Conservation (phyloP, 2,329 filamentous ascomycete genomes). For the Metarhizium robertsii region DNA sequence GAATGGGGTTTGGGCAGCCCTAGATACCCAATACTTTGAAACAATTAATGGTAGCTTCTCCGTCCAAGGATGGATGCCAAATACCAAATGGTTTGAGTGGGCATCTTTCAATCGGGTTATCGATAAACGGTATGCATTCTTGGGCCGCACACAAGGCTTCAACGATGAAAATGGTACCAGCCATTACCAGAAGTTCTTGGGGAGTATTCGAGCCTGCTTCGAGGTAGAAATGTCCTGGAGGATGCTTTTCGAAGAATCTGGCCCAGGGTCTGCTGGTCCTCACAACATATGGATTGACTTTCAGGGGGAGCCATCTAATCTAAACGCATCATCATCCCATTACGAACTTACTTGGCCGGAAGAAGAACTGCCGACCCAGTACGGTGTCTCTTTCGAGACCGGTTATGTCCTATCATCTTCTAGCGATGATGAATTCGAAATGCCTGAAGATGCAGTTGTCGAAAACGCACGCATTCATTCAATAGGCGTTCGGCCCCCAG, state of each 20-base stretch:
- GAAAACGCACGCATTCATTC: neutral
- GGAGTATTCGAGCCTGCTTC: conserved; percentile 29
- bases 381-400: neutral
- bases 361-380: conserved; percentile 15
- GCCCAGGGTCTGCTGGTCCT: conserved; percentile 17
- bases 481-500: neutral
- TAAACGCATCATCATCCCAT: neutral
- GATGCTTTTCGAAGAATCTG: conserved; percentile 15
- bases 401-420: conserved; percentile 6
- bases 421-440: conserved; percentile 9
- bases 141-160: conserved; percentile 8
- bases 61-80: conserved; percentile 35
- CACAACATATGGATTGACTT: conserved; percentile 24
- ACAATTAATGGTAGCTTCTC: conserved; percentile 28
- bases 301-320: conserved; percentile 7
- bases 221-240: conserved; percentile 35
- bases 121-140: conserved; percentile 14
- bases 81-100: conserved; percentile 25
- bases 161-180: conserved; percentile 2
- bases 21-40: conserved; percentile 25
- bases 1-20: conserved; percentile 22
- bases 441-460: neutral
- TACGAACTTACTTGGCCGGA: conserved; percentile 14
- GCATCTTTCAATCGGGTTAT: conserved; percentile 18
- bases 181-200: conserved; percentile 13